Base-by-base conservation (phyloP, 1,284 basidiomycete species). In the Coriolopsis trogii region DNA sequence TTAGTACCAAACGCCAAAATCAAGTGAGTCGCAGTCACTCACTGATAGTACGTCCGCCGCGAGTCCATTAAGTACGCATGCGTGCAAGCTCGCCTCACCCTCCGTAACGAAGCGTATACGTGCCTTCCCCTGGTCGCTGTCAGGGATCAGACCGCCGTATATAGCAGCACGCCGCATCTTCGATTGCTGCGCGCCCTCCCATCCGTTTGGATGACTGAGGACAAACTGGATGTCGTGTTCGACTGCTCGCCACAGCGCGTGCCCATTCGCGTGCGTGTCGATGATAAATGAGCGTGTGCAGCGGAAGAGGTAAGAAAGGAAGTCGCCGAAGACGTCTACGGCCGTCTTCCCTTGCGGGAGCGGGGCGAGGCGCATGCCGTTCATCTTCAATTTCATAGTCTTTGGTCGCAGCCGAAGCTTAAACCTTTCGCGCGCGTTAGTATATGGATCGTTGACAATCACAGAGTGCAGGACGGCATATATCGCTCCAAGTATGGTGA, bases 111-210 rank as follows among this genome's bases (percentile, higher is more conserved):
- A 89, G 26, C 84, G 73, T 58, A 91, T 87, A 44, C 85, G 73
- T 0, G 85, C 78, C 56, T 81, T 81, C 4, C 85, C 87, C 49
- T 81, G 83, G 59, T 84, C 82, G 1, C 84, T 87, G 64, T 89
- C 84, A 1, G 85, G 80, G 24, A 91, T 83, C 26, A 91, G 67
- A 10, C 79, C 79, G 6, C 84, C 88, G 56, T 81, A 77, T 9
- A 86, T 77, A 0, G 87, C 87, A 0, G 81, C 82, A 49, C 84
- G 74, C 48, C 88, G 78, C 84, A 90, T 87, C 67, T 81, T 84
- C 30, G 82, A 81, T 64, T 91, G 89, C 62, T 90, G 88, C 1
- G 85, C 84, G 16, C 87, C 87, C 63, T 90, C 88, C 88, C 88
- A 91, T 7, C 88, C 88, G 60, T 90, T 91, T 10, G 89, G 88